Evolutionary conservation across 768 basidiomycete genomes (phyloP), one percentile per base, ranked within the genome.

Genomic region (Omphalotus guepiniiformis): DNA sequence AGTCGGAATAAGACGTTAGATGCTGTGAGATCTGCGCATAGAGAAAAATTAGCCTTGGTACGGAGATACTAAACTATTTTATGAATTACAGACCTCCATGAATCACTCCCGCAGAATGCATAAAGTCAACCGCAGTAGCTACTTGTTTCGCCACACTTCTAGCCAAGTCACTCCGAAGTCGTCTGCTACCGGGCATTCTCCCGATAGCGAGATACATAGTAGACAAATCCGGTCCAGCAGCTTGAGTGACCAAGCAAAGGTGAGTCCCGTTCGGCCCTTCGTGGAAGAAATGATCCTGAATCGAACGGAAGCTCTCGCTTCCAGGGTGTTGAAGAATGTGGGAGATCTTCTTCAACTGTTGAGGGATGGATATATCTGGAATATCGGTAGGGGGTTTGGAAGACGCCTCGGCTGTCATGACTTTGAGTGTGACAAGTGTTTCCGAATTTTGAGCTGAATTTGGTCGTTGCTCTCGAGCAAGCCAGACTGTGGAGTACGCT

Each of bases 391-490:
- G n/a, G n/a, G n/a, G n/a, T n/a, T n/a, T n/a, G 19, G 2, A n/a
- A 9, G 42, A 44, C 22, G 19, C 6, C 25, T 29, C 42, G 6
- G 61, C 62, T 30, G 25, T 74, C 57, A 75, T 71, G 22, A 76
- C 71, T 60, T 77, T 76, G 50, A 76, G 67, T 6, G 75, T 71
- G 48, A 75, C 74, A 54, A 74, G 72, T 42, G 68, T 68, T 8
- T 27, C 39, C 26, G 7, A 2, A 16, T 6, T 12, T 39, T 9
- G 4, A 9, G 18, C 36, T 16, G 36, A 37, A 47, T 68, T 67
- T 40, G 67, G 63, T n/a, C n/a, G n/a, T 56, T 29, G 32, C 44
- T 63, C 58, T 37, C 57, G 52, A n/a, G 54, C 65, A 11, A 67
- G 56, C 70, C 69, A 69, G 7, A 68, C 66, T 1, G 66, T 72